Evolutionary conservation across 1,139 yeast species (phyloP), one percentile per base, ranked within the genome.

Genomic region (Yamadazyma siamensis): DNA sequence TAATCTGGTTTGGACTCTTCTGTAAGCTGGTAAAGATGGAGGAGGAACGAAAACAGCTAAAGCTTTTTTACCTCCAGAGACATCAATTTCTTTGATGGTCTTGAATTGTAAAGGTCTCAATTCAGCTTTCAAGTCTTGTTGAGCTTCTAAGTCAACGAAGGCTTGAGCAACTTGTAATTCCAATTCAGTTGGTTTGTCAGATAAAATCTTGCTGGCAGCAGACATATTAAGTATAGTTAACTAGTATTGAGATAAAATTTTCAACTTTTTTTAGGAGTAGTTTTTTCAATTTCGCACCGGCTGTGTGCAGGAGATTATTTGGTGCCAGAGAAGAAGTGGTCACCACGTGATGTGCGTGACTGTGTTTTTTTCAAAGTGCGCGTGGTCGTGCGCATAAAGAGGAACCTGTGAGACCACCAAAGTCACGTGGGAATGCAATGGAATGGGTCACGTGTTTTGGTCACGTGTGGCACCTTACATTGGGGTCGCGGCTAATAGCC

Each of bases 161-260:
- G 98, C 96, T 80, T 91, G 97, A 61, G 96, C 97, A 68, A 91
- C 95, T 79, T 91, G 95, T 74, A 91, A 87, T 79, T 91, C 99
- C 75, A 91, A 87, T 77, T 91, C 97, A 67, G 91, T 69, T 75
- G 97, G 97, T 65, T 80, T 80, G 65, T 80, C 80, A 59, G 84
- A 76, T 71, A 88, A 81, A 74, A 91, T 81, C 82, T 94, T 91
- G 71, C 86, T 78, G 71, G 87, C 86, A 65, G 95, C 94, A 72
- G 96, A 87, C 96, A 88, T 88, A 56, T 53, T 79, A 13, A 25
- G n/a, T n/a, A n/a, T n/a, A n/a, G n/a, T 25, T 25, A 21, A 14
- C 26, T 29, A 25, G 11, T 22, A 25, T 25, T 23, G 23, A 23
- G 29, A 23, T 28, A 31, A 31, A 31, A 31, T 31, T 31, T 31